phyloP scores from a whole-genome alignment of 2,329 filamentous ascomycete species.

The Aspergillus ruber region DNA sequence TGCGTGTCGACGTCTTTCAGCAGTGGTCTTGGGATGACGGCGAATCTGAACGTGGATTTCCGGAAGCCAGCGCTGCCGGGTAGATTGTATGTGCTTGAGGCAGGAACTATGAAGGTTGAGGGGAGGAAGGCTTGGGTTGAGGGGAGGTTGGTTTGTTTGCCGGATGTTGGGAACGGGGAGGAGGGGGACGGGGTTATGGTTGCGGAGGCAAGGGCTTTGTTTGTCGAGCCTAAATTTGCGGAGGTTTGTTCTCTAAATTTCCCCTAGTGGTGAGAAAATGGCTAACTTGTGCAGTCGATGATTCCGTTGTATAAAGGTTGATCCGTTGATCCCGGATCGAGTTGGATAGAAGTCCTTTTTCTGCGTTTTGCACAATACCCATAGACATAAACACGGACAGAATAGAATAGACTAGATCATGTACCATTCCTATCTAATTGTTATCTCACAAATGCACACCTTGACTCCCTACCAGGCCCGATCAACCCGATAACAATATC shows the following conservation, averaged over 20 bases:
- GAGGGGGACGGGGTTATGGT: constrained; percentile 23
- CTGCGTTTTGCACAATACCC: no score
- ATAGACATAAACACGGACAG: no score
- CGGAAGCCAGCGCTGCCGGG: constrained; percentile 27
- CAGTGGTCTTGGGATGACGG: constrained; percentile 31
- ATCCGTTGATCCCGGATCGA: not conserved
- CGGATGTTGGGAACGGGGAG: constrained; percentile 9
- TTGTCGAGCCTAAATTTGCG: constrained; percentile 33
- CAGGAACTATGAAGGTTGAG: constrained; percentile 27
- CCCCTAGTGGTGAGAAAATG: not conserved
- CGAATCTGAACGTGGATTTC: constrained; percentile 32
- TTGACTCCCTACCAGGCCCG: constrained; percentile 11
- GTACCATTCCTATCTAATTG: constrained; percentile 15
- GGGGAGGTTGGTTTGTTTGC: constrained; percentile 20
- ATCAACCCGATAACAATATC: not conserved
- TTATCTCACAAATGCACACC: constrained; percentile 3
- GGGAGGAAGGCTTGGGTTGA: constrained; percentile 35
- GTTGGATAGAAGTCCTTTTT: not conserved
- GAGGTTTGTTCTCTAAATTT: constrained; percentile 19
- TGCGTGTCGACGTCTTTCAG: constrained; percentile 26
- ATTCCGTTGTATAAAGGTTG: constrained; percentile 22
- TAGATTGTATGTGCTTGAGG: constrained; percentile 26
- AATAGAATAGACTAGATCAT: constrained; percentile 1
- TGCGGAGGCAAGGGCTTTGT: constrained; percentile 32
- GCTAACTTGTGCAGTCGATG: constrained; percentile 22